Evolutionary conservation across 441 rosid genomes (phyloP), one percentile per base, ranked within the genome.

Genomic region (Pelargonium fulgidum): DNA sequence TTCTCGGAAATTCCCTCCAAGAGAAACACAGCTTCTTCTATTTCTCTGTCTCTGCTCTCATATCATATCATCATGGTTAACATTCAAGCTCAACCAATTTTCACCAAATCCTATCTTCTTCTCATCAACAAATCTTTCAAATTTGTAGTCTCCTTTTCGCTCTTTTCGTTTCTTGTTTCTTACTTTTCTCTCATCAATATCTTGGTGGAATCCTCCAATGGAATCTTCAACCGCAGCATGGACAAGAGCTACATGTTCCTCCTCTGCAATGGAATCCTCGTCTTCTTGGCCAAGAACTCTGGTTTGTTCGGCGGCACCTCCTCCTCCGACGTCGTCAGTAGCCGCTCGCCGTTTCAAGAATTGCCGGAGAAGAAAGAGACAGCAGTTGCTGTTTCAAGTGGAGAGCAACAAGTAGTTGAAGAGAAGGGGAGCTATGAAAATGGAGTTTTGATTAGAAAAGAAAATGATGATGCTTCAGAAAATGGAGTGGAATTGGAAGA

Each of bases 201-300:
- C 33, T 22, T 79, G 22, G 19, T 66, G 66, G 26, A 0, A 68
- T 24, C 47, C 41, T 67, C 71, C 69, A 67, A 65, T 47, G 70
- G 78, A 52, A 41, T 19, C 16, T 62, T 72, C 65, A 66, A 72
- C 44, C 44, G 62, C 59, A 70, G 4, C 62, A 71, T 81, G 42
- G 81, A 75, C 78, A 89, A 91, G 90, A 85, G 71, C 67, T 82
- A 77, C 80, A 80, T 88, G 85, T 91, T 91, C 77, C 80, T 91
- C 26, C 80, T 91, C 19, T 91, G 92, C 77, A 91, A 91, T 72
- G 94, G 94, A 3, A 87, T 91, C 63, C 80, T 91, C 5, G 83
- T 81, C 56, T 33, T 91, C n/a, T 71, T 91, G 11, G 64, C 77
- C 58, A 82, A 77, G 75, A 82, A 69, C 78, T 83, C 89, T 2